Evolutionary conservation across 306 rosid genomes (phyloP).

Genomic region (Sechiopsis laciniata): DNA sequence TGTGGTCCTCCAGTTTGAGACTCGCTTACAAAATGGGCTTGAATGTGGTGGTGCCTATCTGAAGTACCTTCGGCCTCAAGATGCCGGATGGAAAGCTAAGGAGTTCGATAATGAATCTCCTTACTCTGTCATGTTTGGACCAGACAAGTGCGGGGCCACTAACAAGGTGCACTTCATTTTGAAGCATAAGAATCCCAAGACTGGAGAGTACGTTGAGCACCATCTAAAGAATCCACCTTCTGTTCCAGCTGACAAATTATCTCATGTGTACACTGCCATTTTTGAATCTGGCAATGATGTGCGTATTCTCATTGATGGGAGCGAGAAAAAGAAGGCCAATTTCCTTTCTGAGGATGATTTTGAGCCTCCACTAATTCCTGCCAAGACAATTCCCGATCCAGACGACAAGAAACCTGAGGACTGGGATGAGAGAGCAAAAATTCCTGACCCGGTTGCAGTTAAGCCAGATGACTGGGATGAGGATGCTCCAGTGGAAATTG

Average conservation of each 20-base stretch:
- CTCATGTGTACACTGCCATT: constrained; percentile 88
- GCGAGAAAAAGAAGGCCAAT: constrained; percentile 46
- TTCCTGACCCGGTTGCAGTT: constrained; percentile 69
- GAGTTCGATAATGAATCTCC: constrained; percentile 76
- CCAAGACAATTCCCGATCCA: constrained; percentile 88
- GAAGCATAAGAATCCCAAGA: constrained; percentile 90
- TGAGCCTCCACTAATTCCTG: constrained; percentile 73
- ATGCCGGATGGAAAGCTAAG: constrained; percentile 76
- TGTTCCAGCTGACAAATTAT: constrained; percentile 76
- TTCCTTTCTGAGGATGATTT: constrained; percentile 81
- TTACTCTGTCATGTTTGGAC: constrained; percentile 90
- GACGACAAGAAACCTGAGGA: constrained; percentile 93
- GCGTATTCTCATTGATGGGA: constrained; percentile 41
- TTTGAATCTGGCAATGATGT: constrained; percentile 43
- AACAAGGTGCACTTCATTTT: constrained; percentile 95
- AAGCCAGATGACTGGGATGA: constrained; percentile 99
- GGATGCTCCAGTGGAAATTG: constrained; percentile 88
- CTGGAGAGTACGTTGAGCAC: constrained; percentile 75
- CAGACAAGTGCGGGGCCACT: constrained; percentile 91
- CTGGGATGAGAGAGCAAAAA: constrained; percentile 92
- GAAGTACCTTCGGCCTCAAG: constrained; percentile 85
- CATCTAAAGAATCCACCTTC: constrained; percentile 82
- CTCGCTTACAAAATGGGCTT: constrained; percentile 82
- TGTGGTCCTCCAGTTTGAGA: constrained; percentile 81
- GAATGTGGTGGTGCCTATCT: constrained; percentile 99